Evolutionary conservation across 805 yeast species (phyloP), one percentile per base, ranked within the genome.

Genomic region (Wickerhamiella nectarea): DNA sequence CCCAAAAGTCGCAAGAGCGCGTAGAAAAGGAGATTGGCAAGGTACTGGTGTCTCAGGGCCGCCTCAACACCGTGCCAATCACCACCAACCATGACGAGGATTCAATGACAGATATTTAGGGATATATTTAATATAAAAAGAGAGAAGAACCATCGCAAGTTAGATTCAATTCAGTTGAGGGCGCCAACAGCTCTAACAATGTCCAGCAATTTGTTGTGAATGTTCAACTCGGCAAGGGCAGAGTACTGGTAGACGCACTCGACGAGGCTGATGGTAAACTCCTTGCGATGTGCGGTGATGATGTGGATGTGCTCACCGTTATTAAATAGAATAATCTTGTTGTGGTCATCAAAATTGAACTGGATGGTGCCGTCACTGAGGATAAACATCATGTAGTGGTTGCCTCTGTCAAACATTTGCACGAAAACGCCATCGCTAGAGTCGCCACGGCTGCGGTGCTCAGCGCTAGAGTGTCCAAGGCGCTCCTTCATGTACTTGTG

Each of bases 331-430:
- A 93, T 78, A 44, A 87, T 65, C 63, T 91, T 91, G 63, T 81
- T 87, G 58, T 91, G 98, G 63, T 91, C 97, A 60, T 80, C 80
- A 65, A 91, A 91, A 64, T 91, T 91, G 66, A 87, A 87, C 62
- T 91, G 98, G 62, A 82, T 76, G 34, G 85, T 78, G 17, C 95
- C 95, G 57, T 86, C 84, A 57, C 94, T 83, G 66, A 91, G 65
- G 60, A 85, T 89, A 66, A 91, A 91, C 93, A 87, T 81, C 45
- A 87, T 84, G 59, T 74, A 84, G 49, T 76, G 78, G 37, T 76
- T 72, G 43, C 78, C 76, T 60, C 97, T 76, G 19, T 84, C 75
- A 58, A 82, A 85, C 54, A 93, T 72, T 66, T 91, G 76, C 51
- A 89, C 69, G 59, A 81, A 86, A 10, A 83, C 57, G 35, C 58